phyloP scores from a whole-genome alignment of 2,329 filamentous ascomycete species.

The Huntiella decipiens region DNA sequence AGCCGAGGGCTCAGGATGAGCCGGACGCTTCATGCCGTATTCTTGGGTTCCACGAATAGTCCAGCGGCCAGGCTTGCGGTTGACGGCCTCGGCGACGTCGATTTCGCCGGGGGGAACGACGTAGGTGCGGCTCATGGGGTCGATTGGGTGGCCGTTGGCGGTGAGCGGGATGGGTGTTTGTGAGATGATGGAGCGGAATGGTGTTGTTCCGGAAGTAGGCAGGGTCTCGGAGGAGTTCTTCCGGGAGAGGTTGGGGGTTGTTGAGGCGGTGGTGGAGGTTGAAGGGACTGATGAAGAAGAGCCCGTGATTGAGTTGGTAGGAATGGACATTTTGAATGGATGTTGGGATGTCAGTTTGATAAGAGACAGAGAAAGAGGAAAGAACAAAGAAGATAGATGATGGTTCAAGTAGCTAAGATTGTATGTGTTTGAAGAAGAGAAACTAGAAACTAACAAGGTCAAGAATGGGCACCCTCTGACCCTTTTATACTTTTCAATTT shows the following conservation, averaged over 20 bases:
- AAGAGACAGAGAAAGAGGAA: not conserved
- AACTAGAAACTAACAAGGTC: no score
- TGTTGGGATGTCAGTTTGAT: no score
- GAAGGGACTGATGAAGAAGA: not conserved
- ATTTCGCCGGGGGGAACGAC: constrained; percentile 23
- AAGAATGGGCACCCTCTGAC: no score
- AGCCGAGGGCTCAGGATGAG: constrained; percentile 15
- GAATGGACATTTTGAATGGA: not conserved
- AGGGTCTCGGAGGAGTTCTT: no score
- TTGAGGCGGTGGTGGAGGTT: constrained; percentile 9
- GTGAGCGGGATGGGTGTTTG: constrained; percentile 1
- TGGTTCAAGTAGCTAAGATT: not conserved
- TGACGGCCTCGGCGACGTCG: constrained; percentile 25
- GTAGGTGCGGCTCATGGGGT: constrained; percentile 20
- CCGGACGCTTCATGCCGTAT: constrained; percentile 15
- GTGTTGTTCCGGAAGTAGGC: not conserved
- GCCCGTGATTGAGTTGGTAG: not conserved
- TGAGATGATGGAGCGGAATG: not conserved
- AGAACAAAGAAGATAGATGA: not conserved
- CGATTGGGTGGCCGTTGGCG: constrained; percentile 17
- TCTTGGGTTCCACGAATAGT: constrained; percentile 21
- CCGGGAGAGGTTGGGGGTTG: not conserved
- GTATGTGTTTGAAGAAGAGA: not conserved
- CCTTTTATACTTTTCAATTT: no score
- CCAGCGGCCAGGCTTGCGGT: constrained; percentile 25